Evolutionary conservation across 805 yeast genomes (phyloP), one percentile per base, ranked within the genome.

Genomic region (Yarrowia bubula): DNA sequence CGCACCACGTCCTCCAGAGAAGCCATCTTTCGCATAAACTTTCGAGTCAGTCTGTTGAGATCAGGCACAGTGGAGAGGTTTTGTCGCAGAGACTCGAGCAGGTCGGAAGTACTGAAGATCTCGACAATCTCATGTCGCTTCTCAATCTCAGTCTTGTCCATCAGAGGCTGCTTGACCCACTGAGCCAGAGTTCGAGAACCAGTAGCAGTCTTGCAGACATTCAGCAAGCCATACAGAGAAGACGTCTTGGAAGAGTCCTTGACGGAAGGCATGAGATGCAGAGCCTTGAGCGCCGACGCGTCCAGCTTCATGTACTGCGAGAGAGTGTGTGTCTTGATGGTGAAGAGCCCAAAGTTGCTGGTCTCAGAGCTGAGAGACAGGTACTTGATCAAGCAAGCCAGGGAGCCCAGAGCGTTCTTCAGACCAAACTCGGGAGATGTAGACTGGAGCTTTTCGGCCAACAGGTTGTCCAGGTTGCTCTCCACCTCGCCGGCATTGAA

Each of bases 151-250:
- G 70, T 72, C 10, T 81, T 72, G 69, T 85, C 85, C 63, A 96
- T 86, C 57, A 95, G 80, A 0, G 99, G 99, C 75, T 95, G 99
- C 72, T 93, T 95, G 67, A 95, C 80, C 99, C 99, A 95, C 72
- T 91, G 97, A 14, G 95, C 86, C 31, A 95, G 81, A 60, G 92
- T 76, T 68, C 98, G 82, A 1, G 93, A 79, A 8, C 99, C 99
- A n/a, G 95, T 91, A 1, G 85, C 81, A 4, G 96, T 88, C 71
- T 89, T 91, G 79, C 98, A 93, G 70, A 87, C 85, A 78, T 95
- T 93, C 70, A 95, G 78, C 48, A 95, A 80, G 31, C 96, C 97
- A 73, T 84, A 92, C 46, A 95, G 76, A 9, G 96, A 88, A 79
- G 79, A 77, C 0, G 85, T 74, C 67, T 83, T 81, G 70, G 79